phyloP scores from a whole-genome alignment of 2,329 filamentous ascomycete species.

The Metarhizium sp. region DNA sequence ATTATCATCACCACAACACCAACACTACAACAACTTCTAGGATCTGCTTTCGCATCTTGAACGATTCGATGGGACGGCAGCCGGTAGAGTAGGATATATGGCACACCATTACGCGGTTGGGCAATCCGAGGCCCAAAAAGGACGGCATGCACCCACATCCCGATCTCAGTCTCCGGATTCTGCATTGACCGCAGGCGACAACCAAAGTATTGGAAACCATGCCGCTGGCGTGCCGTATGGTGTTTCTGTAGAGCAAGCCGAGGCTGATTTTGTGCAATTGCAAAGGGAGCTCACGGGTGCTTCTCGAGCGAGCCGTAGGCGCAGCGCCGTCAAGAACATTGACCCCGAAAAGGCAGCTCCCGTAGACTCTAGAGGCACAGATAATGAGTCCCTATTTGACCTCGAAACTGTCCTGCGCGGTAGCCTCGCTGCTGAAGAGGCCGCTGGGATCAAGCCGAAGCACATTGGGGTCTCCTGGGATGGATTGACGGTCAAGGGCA shows the following conservation, averaged over 20 bases:
- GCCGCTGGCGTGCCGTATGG: constrained; percentile 21
- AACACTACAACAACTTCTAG: too few relatives aligned
- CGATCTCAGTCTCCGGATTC: constrained; percentile 1
- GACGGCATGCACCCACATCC: not conserved
- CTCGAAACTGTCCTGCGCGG: constrained; percentile 66
- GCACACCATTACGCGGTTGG: not conserved
- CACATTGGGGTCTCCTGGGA: constrained; percentile 76
- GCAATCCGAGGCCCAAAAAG: not conserved
- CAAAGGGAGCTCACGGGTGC: constrained; percentile 49
- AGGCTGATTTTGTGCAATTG: constrained; percentile 62
- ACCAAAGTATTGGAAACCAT: not conserved
- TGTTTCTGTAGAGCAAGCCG: constrained; percentile 57
- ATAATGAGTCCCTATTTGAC: constrained; percentile 52
- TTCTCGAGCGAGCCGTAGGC: constrained; percentile 39
- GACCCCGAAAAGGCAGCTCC: constrained; percentile 52
- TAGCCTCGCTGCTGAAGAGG: constrained; percentile 58
- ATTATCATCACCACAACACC: not conserved
- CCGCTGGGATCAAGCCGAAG: constrained; percentile 73
- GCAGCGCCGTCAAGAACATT: constrained; percentile 12
- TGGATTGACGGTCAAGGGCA: constrained; percentile 63
- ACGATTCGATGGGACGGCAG: not conserved
- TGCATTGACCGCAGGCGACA: not conserved
- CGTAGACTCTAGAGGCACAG: constrained; percentile 24
- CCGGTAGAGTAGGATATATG: not conserved
- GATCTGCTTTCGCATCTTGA: too few relatives aligned